A percentile compares a stretch with the other conserved stretches of the same genome.
Evolutionary conservation across 2,329 filamentous ascomycete species (phyloP).

Genomic region (Sporothrix luriei): DNA sequence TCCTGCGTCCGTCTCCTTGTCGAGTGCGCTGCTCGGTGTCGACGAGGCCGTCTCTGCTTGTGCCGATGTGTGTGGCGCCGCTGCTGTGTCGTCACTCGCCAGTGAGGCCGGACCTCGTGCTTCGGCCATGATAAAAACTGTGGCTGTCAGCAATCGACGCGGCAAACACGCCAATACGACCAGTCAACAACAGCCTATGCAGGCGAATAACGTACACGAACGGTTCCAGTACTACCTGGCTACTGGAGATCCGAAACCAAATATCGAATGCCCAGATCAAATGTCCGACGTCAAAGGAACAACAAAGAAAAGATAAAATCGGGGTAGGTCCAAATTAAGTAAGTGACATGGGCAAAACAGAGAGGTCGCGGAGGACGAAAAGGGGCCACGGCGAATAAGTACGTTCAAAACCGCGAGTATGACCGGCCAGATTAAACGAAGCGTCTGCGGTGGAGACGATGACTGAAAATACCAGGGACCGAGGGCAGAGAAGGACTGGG

Average conservation of each 20-base stretch:
- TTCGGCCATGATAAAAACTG: not conserved
- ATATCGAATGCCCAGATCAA: not conserved
- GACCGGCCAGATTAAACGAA: not conserved
- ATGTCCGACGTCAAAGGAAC: not conserved
- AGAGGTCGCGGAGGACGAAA: not conserved
- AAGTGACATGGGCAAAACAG: not conserved
- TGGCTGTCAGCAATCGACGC: not conserved
- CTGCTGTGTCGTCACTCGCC: constrained; percentile 13
- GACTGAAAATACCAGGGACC: not conserved
- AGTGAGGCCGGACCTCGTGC: constrained; percentile 14
- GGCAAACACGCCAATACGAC: not conserved
- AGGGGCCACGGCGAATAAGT: constrained; percentile 14
- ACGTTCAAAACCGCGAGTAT: not conserved
- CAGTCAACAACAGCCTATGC: not conserved
- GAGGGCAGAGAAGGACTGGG: not conserved
- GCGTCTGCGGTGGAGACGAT: constrained; percentile 6
- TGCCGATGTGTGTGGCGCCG: not conserved
- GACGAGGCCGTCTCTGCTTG: not conserved
- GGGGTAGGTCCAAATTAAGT: not conserved
- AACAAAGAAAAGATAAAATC: not conserved
- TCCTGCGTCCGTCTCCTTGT: constrained; percentile 11
- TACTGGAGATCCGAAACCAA: not conserved
- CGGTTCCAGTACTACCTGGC: constrained; percentile 6
- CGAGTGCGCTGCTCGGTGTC: constrained; percentile 5
- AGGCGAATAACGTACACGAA: not conserved